Evolutionary conservation across 257 asterid species (phyloP), one percentile per base, ranked within the genome.

Genomic region (Leptodermis oblonga): DNA sequence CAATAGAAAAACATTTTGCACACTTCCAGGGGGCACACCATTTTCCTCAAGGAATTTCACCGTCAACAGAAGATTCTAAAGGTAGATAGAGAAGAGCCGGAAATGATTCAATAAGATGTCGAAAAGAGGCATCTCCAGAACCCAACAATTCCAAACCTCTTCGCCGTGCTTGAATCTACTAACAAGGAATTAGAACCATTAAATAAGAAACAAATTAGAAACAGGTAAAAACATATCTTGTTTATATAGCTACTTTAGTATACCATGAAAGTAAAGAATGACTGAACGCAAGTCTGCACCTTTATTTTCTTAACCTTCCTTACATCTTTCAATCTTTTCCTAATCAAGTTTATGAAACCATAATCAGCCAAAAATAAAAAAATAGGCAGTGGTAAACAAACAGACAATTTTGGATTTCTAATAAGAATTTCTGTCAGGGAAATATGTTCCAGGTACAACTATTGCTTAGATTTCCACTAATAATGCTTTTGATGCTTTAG

Each of bases 141-240:
- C 86, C 90, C 83, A 93, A 77, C 70, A 76, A 77, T 72, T 80
- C 78, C 77, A 93, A 75, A 70, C 99, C 99, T 77, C 97, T 96
- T 53, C 99, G 97, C 84, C 91, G 84, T 61, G 99, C 99, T 79
- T 90, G 92, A 67, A 93, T 82, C 99, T 93, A 72, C 69, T 66
- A 18, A 25, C 37, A n/a, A 42, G 68, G 58, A 60, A 65, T 18
- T 26, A 39, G 23, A 37, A 70, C 22, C n/a, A 23, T 34, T 45
- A 0, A 56, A 72, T 28, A 45, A 52, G 15, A 63, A 34, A 8
- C 37, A 52, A 39, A 61, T 34, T 12, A 23, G 37, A 20, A 25
- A 33, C 37, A 39, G 53, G 68, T 51, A 4, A 18, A 48, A 30
- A 55, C 46, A 48, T 52, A 45, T 20, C 26, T 14, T 22, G 39